Evolutionary conservation across 2,329 filamentous ascomycete species (phyloP), one percentile per base, ranked within the genome.

Genomic region (Colletotrichum somersetense): DNA sequence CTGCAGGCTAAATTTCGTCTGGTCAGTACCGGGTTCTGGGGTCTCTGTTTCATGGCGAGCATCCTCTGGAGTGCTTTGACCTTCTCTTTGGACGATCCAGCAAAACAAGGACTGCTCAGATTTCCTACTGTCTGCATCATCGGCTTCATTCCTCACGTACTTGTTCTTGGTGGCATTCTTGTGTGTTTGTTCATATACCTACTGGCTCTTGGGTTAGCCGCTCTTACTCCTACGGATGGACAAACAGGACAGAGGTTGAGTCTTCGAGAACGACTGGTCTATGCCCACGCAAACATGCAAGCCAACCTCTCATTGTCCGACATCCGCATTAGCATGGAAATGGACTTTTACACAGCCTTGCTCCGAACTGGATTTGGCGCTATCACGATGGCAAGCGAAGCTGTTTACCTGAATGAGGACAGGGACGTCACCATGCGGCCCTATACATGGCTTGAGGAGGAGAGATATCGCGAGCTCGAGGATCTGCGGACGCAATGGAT

Each of bases 51-150:
- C 79, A 97, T 98, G 93, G 86, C 86, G 48, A 92, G 93, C 44
- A 95, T 98, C 75, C 83, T 92, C 3, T 94, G 92, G 89, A 95
- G 93, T 74, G 90, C 94, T 44, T 78, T 89, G 38, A 86, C 85
- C 11, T 91, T 89, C 73, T 89, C 89, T 7, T 77, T 90, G 20
- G 89, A 91, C 42, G 89, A 93, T 72, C 81, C 90, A 6, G 79
- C 83, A 0, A 84, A 84, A 30, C 88, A 91, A 77, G 92, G 93
- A 5, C 86, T 97, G 14, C 85, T 98, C 53, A 89, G 94, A 73
- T 98, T 97, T 75, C 96, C 96, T 4, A 98, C 95, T 0, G 95
- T 98, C 52, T 98, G 94, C 77, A 95, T 98, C 71, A 92, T 98
- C 40, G 94, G 96, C 0, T 98, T 98, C 79, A 92, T 98, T 46